These are phyloP conservation scores for Nevesoporus exiguus DNA, from an alignment of 768 basidiomycete genomes.

Conservation along the genomic window DNA sequence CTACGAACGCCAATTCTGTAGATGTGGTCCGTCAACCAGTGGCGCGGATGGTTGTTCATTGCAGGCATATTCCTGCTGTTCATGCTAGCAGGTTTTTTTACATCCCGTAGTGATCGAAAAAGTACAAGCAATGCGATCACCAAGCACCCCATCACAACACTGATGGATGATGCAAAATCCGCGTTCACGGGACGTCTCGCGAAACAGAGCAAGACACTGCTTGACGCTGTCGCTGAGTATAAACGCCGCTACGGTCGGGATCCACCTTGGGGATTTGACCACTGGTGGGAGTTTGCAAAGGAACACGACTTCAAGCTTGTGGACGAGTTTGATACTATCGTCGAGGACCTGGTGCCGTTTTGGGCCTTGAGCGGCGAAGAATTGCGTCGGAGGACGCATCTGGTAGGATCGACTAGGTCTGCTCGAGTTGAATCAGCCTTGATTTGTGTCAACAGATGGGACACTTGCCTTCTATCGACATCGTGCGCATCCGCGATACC, in stretches of 20 bases:
- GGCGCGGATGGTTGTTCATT: slow-evolving; percentile 41
- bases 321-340: slow-evolving; percentile 84
- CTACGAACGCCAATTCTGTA: not conserved
- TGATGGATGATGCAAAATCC: slow-evolving; percentile 83
- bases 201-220: slow-evolving; percentile 76
- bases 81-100: slow-evolving; percentile 46
- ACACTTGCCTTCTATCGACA: slow-evolving; percentile 75
- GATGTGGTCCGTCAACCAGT: slow-evolving; percentile 17
- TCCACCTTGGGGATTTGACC: slow-evolving; percentile 89
- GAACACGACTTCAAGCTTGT: slow-evolving; percentile 71
- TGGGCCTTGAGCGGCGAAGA: slow-evolving; percentile 73
- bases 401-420: slow-evolving; percentile 38
- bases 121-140: not conserved
- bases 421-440: not conserved
- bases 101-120: slow-evolving; percentile 31
- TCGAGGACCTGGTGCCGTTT: slow-evolving; percentile 80
- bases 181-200: slow-evolving; percentile 62
- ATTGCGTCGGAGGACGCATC: slow-evolving; percentile 55
- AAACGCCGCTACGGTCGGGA: slow-evolving; percentile 66
- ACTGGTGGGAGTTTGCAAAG: slow-evolving; percentile 82
- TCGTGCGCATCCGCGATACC: slow-evolving; percentile 76
- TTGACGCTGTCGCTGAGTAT: slow-evolving; percentile 81
- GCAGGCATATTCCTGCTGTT: slow-evolving; percentile 43
- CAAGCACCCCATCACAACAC: slow-evolving; percentile 76
- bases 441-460: slow-evolving; percentile 52